phyloP scores from a whole-genome alignment of 2,329 filamentous ascomycete genomes.

The Tolypocladium capitatum region DNA sequence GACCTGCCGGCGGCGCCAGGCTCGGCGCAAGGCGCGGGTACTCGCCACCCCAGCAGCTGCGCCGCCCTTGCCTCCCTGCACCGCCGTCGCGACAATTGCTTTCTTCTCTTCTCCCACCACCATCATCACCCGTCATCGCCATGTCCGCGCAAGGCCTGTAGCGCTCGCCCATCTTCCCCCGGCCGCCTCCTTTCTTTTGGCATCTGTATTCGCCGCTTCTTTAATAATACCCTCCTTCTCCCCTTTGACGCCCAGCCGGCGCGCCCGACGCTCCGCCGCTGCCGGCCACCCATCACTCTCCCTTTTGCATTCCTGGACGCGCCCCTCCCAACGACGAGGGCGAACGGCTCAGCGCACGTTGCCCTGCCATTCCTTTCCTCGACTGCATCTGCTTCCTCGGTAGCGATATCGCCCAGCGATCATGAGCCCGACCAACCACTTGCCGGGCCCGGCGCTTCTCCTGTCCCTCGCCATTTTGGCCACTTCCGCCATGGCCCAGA shows the following conservation, averaged over 20 bases:
- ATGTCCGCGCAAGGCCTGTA: neutral
- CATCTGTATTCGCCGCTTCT: neutral
- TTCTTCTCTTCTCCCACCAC: neutral
- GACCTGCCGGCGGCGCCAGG: too few species aligned
- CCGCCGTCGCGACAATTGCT: neutral
- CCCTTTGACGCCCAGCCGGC: neutral
- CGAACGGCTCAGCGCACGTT: neutral
- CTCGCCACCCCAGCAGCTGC: neutral
- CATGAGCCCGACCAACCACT: conserved; percentile 15
- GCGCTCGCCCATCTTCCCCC: neutral
- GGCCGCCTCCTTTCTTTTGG: conserved; percentile 1
- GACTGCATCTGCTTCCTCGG: neutral
- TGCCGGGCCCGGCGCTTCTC: conserved; percentile 13
- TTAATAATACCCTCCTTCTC: neutral
- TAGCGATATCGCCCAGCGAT: neutral
- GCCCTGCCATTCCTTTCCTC: neutral
- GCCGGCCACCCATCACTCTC: neutral
- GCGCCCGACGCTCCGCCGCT: neutral
- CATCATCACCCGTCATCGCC: neutral
- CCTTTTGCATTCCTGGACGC: neutral
- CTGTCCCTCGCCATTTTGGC: conserved; percentile 17
- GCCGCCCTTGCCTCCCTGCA: neutral
- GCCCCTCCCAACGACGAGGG: neutral
- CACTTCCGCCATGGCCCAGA: conserved; percentile 19
- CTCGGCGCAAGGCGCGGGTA: too few species aligned